These are phyloP conservation scores for Globisporangium paddicum DNA, from an alignment of 352 stramenopile genomes.

Conservation along the genomic window DNA sequence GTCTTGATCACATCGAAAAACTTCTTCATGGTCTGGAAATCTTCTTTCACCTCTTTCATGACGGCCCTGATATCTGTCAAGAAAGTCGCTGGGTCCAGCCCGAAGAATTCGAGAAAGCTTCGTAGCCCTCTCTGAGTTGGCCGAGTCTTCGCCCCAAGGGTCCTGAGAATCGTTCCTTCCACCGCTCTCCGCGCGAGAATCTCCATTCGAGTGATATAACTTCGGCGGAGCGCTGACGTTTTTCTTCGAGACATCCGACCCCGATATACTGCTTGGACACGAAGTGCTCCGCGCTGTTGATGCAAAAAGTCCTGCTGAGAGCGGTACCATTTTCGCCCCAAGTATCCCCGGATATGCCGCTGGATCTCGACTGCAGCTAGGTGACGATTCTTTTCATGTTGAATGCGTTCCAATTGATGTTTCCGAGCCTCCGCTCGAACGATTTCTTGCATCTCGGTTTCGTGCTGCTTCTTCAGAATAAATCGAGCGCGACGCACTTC, in stretches of 20 bases:
- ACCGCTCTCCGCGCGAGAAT: conserved; percentile 51
- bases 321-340: conserved; percentile 46
- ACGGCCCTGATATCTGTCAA: conserved; percentile 58
- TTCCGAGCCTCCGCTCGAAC: conserved; percentile 44
- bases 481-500: conserved; percentile 55
- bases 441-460: conserved; percentile 65
- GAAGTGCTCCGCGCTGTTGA: conserved; percentile 39
- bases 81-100: conserved; percentile 71
- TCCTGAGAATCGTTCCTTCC: conserved; percentile 56
- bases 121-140: conserved; percentile 58
- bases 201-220: conserved; percentile 77
- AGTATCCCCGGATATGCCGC: conserved; percentile 54
- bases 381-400: conserved; percentile 34
- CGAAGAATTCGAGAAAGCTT: conserved; percentile 69
- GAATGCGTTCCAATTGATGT: conserved; percentile 43
- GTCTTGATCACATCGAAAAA: conserved; percentile 62
- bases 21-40: conserved; percentile 54
- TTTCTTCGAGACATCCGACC: conserved; percentile 59
- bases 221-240: conserved; percentile 60
- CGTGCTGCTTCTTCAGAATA: conserved; percentile 57
- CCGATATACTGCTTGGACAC: conserved; percentile 67
- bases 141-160: conserved; percentile 49
- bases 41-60: conserved; percentile 59
- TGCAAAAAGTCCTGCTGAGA: conserved; percentile 51
- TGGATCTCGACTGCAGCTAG: conserved; percentile 67